Percentiles rank a stretch among this genome's conserved stretches.
Conservation (phyloP, 2,329 filamentous ascomycete species). For the Penicillium griseofulvum region DNA sequence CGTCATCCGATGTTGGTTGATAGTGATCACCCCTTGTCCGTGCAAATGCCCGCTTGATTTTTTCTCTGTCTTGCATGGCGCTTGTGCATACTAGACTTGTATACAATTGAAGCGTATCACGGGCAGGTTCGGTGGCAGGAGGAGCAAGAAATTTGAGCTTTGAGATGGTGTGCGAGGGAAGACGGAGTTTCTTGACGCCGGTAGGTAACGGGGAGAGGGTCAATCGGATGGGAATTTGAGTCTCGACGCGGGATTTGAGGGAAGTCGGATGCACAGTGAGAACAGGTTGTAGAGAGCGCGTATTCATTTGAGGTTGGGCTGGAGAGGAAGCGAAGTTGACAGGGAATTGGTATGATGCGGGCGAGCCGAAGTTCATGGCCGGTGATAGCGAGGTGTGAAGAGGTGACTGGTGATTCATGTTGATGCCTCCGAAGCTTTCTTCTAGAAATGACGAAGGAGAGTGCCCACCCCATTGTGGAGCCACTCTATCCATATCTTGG, state of each 20-base stretch:
- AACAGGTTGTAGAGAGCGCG: conserved; percentile 38
- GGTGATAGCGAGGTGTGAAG: conserved; percentile 39
- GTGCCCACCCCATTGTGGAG: conserved; percentile 40
- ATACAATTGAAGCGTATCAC: conserved; percentile 75
- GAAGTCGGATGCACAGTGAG: conserved; percentile 66
- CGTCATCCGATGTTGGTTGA: conserved; percentile 54
- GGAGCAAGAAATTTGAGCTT: conserved; percentile 89
- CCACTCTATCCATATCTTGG: conserved; percentile 30
- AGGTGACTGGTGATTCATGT: conserved; percentile 45
- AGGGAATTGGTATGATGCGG: conserved; percentile 36
- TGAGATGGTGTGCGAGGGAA: conserved; percentile 87
- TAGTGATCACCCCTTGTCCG: conserved; percentile 50
- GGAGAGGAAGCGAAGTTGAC: conserved; percentile 36
- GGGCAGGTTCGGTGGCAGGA: conserved; percentile 60
- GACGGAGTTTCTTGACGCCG: conserved; percentile 74
- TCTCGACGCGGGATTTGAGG: conserved; percentile 88
- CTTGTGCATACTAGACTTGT: conserved; percentile 88
- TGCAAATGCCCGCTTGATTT: conserved; percentile 65
- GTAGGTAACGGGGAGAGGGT: conserved; percentile 71
- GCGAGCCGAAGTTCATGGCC: conserved; percentile 36
- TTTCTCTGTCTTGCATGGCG: conserved; percentile 73
- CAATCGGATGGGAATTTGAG: conserved; percentile 86
- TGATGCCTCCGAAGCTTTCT: conserved; percentile 47
- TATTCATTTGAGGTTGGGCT: conserved; percentile 26
- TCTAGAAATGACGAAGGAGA: conserved; percentile 46